Percentiles rank a stretch among this genome's conserved stretches.
phyloP scores from a whole-genome alignment of 2,329 filamentous ascomycete genomes.

The Pyrenochaeta sp. region DNA sequence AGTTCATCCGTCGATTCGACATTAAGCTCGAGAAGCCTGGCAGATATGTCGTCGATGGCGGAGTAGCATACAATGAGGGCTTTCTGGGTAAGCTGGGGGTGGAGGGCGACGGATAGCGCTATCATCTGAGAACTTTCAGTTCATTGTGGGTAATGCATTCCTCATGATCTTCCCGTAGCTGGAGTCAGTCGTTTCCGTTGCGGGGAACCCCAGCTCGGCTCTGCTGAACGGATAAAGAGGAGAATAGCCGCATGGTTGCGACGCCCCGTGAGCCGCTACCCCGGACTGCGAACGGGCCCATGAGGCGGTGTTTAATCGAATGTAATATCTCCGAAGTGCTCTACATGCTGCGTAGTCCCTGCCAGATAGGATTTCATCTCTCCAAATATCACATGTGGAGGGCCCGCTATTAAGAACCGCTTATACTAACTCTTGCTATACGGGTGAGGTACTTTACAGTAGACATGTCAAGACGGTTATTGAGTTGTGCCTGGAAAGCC shows the following conservation, averaged over 20 bases:
- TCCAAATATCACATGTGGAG: not conserved
- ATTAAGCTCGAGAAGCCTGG: conserved; percentile 34
- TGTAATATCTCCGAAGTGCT: conserved; percentile 21
- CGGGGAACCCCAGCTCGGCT: not conserved
- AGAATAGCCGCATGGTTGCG: conserved; percentile 8
- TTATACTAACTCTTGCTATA: conserved; percentile 6
- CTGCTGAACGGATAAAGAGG: conserved; percentile 12
- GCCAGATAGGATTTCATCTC: not conserved
- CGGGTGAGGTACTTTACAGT: conserved; percentile 11
- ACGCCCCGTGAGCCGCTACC: conserved; percentile 6
- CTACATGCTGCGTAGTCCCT: not conserved
- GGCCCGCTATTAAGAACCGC: conserved; percentile 3
- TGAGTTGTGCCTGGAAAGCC: conserved; percentile 5
- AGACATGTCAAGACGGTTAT: conserved; percentile 24
- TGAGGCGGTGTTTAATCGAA: conserved; percentile 8
- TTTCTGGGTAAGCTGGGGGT: conserved; percentile 26
- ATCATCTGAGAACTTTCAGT: too few relatives aligned
- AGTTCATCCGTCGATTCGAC: conserved; percentile 42
- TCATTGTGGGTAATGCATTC: too few relatives aligned
- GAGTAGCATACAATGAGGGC: conserved; percentile 38
- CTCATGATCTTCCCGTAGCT: too few relatives aligned
- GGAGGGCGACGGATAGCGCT: not conserved
- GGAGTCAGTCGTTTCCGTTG: not conserved
- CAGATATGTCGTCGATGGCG: conserved; percentile 38
- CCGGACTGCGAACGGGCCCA: not conserved